Evolutionary conservation across 768 basidiomycete genomes (phyloP).

Genomic region (Naganishia vishniacii): DNA sequence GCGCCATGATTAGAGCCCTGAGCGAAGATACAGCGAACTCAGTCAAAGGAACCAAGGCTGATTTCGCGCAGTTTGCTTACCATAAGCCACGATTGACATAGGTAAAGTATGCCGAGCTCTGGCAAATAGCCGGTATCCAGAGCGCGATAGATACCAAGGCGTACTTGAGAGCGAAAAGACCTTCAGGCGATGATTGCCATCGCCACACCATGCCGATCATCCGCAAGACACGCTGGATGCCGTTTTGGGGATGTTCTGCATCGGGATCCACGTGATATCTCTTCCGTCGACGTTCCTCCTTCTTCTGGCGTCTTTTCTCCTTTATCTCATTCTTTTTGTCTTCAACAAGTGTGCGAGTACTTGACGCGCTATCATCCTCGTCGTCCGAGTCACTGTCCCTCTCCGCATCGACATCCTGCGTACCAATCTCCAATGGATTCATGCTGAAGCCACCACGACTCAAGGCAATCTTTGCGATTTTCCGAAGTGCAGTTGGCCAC

Average conservation of each 20-base stretch:
- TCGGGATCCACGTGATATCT: constrained; percentile 51
- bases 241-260: constrained; percentile 53
- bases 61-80: not conserved
- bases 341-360: constrained; percentile 5
- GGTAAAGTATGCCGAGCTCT: constrained; percentile 52
- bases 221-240: constrained; percentile 51
- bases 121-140: constrained; percentile 55
- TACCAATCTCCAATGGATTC: constrained; percentile 43
- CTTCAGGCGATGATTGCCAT: constrained; percentile 53
- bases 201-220: constrained; percentile 47
- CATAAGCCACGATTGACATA: constrained; percentile 30
- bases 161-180: constrained; percentile 56
- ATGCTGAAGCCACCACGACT: constrained; percentile 12
- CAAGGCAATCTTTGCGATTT: constrained; percentile 42
- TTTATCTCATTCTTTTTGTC: not conserved
- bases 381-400: constrained; percentile 47
- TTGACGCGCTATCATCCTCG: constrained; percentile 36
- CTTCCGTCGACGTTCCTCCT: constrained; percentile 28
- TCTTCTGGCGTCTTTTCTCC: constrained; percentile 20
- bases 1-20: constrained; percentile 58
- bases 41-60: not conserved
- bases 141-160: constrained; percentile 54
- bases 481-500: constrained; percentile 54
- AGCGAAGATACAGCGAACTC: not conserved
- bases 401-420: constrained; percentile 35